phyloP scores from a whole-genome alignment of 2,329 filamentous ascomycete genomes.

The Trichocomaceae sp. region DNA sequence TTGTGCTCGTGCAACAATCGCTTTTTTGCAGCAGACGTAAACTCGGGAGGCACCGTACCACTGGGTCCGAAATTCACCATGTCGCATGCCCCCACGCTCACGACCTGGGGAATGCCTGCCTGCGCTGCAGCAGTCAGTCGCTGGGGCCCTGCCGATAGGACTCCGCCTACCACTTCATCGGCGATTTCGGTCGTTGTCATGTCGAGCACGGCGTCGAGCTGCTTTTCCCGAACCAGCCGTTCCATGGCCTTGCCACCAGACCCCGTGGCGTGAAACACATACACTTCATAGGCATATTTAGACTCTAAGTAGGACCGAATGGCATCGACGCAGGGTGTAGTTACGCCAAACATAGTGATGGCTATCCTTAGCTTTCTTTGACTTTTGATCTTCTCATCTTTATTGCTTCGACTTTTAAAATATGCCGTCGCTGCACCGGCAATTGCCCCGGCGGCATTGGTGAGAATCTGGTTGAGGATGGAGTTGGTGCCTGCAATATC shows the following conservation, averaged over 20 bases:
- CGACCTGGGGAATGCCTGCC: constrained; percentile 52
- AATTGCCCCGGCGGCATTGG: constrained; percentile 58
- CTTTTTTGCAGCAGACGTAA: constrained; percentile 23
- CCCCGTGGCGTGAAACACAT: constrained; percentile 65
- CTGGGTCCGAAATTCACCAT: constrained; percentile 59
- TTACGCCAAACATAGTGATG: constrained; percentile 70
- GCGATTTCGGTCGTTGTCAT: constrained; percentile 66
- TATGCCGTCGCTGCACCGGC: constrained; percentile 50
- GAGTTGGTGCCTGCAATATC: constrained; percentile 62
- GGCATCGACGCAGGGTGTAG: constrained; percentile 57
- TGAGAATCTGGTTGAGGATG: constrained; percentile 51
- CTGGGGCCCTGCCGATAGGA: constrained; percentile 53
- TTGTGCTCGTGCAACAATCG: constrained; percentile 60
- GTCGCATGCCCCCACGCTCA: constrained; percentile 52
- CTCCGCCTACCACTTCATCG: constrained; percentile 57
- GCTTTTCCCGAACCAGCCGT: constrained; percentile 50
- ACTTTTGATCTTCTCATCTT: constrained; percentile 9
- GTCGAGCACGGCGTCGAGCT: constrained; percentile 61
- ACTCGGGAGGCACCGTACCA: constrained; percentile 51
- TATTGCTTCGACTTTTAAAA: background rate
- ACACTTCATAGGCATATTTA: constrained; percentile 48
- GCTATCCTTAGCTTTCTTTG: constrained; percentile 47
- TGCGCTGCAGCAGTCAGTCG: constrained; percentile 53
- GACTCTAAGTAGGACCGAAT: constrained; percentile 48
- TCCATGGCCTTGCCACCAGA: constrained; percentile 65